These are phyloP conservation scores for Cephalotrichum gorgonifer DNA, from an alignment of 2,329 filamentous ascomycete genomes.

Conservation along the genomic window DNA sequence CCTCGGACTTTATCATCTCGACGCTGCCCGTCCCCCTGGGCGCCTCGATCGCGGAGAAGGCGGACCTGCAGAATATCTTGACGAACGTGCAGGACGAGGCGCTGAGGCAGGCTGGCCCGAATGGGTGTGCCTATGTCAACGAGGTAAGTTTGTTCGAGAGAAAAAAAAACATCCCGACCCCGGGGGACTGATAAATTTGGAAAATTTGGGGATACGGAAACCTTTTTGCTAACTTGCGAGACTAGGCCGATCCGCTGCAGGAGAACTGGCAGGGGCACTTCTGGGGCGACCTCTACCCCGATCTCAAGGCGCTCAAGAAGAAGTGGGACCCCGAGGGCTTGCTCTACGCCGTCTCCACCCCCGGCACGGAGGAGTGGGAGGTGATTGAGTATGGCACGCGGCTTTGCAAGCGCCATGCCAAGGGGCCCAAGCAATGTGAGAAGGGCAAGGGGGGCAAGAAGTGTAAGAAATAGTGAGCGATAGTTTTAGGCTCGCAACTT, in stretches of 20 bases:
- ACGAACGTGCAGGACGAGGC: slow-evolving; percentile 24
- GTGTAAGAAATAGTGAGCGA: neutral
- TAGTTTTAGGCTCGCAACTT: too few relatives aligned
- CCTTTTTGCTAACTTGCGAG: slow-evolving; percentile 15
- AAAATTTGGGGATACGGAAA: neutral
- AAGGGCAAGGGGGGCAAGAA: neutral
- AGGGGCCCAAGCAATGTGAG: too few relatives aligned
- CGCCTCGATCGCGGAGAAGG: slow-evolving; percentile 30
- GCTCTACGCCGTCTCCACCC: slow-evolving; percentile 30
- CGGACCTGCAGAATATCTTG: slow-evolving; percentile 26
- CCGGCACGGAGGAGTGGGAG: slow-evolving; percentile 33
- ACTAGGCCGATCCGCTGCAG: slow-evolving; percentile 23
- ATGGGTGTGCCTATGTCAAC: slow-evolving; percentile 32
- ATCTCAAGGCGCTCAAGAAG: slow-evolving; percentile 25
- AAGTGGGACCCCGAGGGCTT: slow-evolving; percentile 30
- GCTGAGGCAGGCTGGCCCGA: slow-evolving; percentile 23
- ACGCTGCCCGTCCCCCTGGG: slow-evolving; percentile 21
- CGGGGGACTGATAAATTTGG: too few relatives aligned
- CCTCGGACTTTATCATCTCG: slow-evolving; percentile 23
- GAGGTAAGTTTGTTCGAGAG: slow-evolving; percentile 20
- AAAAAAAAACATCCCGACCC: too few relatives aligned
- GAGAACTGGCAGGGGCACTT: slow-evolving; percentile 25
- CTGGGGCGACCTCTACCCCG: slow-evolving; percentile 26
- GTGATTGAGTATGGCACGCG: slow-evolving; percentile 26
- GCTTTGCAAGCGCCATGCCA: slow-evolving; percentile 21